Conservation (phyloP, 169 alveolate genomes). For the Perkinsus marinus region DNA sequence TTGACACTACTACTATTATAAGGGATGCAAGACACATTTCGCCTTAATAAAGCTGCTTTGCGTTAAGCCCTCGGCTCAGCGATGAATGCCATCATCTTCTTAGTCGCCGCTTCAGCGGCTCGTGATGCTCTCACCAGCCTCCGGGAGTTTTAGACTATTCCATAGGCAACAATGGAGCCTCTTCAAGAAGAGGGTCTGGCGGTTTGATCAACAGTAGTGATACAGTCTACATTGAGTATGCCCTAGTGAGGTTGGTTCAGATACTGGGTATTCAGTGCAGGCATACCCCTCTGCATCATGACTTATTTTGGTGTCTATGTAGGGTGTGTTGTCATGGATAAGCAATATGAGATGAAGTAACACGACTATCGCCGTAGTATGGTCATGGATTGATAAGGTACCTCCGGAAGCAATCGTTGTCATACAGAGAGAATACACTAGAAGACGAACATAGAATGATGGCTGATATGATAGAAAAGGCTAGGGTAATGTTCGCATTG, state of each 20-base stretch:
- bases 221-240: too few relatives aligned
- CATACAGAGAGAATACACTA: not conserved
- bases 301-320: not conserved
- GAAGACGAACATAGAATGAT: not conserved
- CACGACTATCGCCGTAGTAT: not conserved
- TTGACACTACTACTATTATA: not conserved
- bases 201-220: not conserved
- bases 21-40: not conserved
- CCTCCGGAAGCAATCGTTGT: not conserved
- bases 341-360: not conserved
- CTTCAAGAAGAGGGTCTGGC: not conserved
- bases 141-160: not conserved
- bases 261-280: not conserved
- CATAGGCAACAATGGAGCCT: not conserved
- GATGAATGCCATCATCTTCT: not conserved
- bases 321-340: not conserved
- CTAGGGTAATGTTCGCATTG: not conserved
- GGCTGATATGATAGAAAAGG: not conserved
- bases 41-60: not conserved
- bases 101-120: not conserved
- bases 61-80: not conserved
- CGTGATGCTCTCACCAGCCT: not conserved
- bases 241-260: not conserved
- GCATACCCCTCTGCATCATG: not conserved
- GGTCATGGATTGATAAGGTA: not conserved